phyloP scores from a whole-genome alignment of 768 basidiomycete species.

The Trametopsis cervina region DNA sequence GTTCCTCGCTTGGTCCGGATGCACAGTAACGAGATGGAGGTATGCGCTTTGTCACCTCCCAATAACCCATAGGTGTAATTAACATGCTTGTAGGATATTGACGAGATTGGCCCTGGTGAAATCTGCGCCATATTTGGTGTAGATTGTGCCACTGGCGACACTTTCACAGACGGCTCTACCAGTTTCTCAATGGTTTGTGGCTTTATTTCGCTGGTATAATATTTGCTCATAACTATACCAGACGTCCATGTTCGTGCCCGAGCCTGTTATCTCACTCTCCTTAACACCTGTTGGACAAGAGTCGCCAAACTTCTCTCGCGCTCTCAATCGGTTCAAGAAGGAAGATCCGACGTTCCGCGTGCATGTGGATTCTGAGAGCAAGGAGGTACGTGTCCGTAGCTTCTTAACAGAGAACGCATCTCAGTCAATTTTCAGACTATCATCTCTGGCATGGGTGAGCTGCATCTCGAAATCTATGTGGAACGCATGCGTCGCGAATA shows the following conservation, averaged over 20 bases:
- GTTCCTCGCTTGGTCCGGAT: conserved; percentile 93
- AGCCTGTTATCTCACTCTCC: conserved; percentile 94
- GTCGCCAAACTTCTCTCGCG: conserved; percentile 93
- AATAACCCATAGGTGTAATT: no score
- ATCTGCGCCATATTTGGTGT: conserved; percentile 99
- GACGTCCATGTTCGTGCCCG: conserved; percentile 98
- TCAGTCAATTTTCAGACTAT: conserved; percentile 61
- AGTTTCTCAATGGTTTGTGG: conserved; percentile 80
- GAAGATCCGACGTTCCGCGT: conserved; percentile 99
- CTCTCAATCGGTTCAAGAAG: conserved; percentile 95
- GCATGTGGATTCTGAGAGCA: conserved; percentile 88
- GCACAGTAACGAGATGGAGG: conserved; percentile 99
- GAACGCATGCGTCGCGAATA: conserved; percentile 99
- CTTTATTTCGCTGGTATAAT: neutral
- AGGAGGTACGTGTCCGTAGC: conserved; percentile 56
- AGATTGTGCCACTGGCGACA: conserved; percentile 96
- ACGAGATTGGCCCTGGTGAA: conserved; percentile 91
- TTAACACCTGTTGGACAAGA: conserved; percentile 90
- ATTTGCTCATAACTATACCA: conserved; percentile 23
- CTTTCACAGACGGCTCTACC: conserved; percentile 90
- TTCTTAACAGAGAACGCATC: neutral
- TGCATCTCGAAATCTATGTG: conserved; percentile 98
- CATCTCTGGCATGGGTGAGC: conserved; percentile 99
- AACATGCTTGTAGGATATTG: conserved; percentile 54
- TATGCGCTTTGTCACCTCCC: conserved; percentile 31